Evolutionary conservation across 352 stramenopile genomes (phyloP).

Genomic region (Phytophthora sp.): DNA sequence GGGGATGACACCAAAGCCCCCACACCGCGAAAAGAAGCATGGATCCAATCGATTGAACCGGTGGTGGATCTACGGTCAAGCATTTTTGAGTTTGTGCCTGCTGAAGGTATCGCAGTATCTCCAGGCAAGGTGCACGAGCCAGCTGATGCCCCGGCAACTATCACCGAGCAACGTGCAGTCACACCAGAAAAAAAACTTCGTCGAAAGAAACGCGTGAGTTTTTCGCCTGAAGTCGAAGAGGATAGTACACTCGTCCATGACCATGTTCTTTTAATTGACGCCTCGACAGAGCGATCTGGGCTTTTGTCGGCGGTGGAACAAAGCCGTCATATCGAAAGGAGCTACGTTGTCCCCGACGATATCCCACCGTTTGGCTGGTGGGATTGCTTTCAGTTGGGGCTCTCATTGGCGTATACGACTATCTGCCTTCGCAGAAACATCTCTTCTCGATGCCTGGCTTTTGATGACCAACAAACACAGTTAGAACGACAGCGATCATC

Average conservation of each 20-base stretch:
- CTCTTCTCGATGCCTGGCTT: slow-evolving; percentile 38
- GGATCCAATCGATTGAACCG: slow-evolving; percentile 38
- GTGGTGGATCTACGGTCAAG: slow-evolving; percentile 29
- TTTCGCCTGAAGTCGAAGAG: slow-evolving; percentile 17
- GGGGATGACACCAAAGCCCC: background rate
- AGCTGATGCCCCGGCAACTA: background rate
- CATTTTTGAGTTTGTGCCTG: slow-evolving; percentile 59
- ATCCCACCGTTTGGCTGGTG: slow-evolving; percentile 53
- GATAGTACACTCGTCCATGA: slow-evolving; percentile 14
- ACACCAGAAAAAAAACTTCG: background rate
- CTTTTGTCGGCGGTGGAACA: slow-evolving; percentile 32
- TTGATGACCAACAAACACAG: slow-evolving; percentile 31
- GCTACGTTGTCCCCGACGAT: slow-evolving; percentile 43
- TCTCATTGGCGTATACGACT: slow-evolving; percentile 48
- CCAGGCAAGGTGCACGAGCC: background rate
- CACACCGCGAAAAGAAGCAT: slow-evolving; percentile 42
- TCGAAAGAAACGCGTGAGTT: slow-evolving; percentile 27
- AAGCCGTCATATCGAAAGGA: slow-evolving; percentile 54
- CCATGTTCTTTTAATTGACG: slow-evolving; percentile 26
- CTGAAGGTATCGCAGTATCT: background rate
- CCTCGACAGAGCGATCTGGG: slow-evolving; percentile 1
- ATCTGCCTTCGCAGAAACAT: slow-evolving; percentile 62
- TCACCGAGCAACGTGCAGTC: background rate
- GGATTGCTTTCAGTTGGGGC: slow-evolving; percentile 56
- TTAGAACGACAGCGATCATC: slow-evolving; percentile 3